A percentile compares a stretch with the other conserved stretches of the same genome.
phyloP scores from a whole-genome alignment of 306 rosid species.

The Rosa chinensis region DNA sequence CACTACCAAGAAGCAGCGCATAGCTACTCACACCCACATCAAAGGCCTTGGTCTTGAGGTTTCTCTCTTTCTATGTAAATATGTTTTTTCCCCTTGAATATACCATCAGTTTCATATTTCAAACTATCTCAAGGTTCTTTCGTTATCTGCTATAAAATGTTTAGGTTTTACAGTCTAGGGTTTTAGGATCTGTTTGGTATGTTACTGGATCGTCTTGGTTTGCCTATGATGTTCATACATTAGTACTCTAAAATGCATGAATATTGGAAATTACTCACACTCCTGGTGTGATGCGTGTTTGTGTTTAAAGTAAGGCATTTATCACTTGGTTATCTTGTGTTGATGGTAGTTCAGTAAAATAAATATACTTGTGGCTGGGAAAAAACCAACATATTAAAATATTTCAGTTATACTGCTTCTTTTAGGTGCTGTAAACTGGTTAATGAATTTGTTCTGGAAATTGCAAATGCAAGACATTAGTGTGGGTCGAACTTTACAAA shows the following conservation, averaged over 20 bases:
- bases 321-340: neutral
- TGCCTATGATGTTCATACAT: neutral
- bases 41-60: constrained; percentile 97
- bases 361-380: neutral
- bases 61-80: constrained; percentile 5
- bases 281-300: neutral
- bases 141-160: neutral
- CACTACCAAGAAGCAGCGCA: constrained; percentile 73
- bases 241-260: neutral
- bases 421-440: neutral
- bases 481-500: neutral
- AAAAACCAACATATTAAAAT: neutral
- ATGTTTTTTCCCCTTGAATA: neutral
- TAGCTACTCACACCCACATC: constrained; percentile 69
- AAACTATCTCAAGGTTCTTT: neutral
- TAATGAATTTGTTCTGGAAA: neutral
- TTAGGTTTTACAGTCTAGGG: neutral
- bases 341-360: neutral
- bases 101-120: neutral
- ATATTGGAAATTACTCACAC: neutral
- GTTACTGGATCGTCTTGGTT: neutral
- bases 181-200: too few species aligned
- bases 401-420: neutral
- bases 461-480: neutral
- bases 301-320: neutral